Base-by-base conservation (phyloP, 2,329 filamentous ascomycete species). In the Talaromyces rugulosus region DNA sequence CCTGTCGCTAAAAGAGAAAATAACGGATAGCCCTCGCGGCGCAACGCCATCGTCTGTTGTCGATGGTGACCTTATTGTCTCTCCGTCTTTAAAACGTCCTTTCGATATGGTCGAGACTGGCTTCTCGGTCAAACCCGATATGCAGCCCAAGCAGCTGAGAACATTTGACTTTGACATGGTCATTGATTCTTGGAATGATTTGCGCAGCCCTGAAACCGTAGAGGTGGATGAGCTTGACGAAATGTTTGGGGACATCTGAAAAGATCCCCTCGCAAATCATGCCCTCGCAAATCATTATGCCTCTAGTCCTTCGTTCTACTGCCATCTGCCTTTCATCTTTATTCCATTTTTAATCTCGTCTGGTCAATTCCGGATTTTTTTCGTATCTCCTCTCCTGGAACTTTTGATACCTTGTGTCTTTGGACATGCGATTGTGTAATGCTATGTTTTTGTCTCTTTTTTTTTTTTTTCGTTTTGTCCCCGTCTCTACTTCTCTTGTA, bases 201-300 rank as follows among this genome's bases (percentile, higher is more conserved):
- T 86, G 70, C 82, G 83, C 72, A 92, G 88, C 72, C 92, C 93
- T 1, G 95, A 98, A 79, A 90, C 87, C 66, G 89, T 98, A 68
- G 92, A 96, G 74, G 85, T 98, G 56, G 92, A 96, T 54, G 95
- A 99, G 81, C 87, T 98, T 28, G 94, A 98, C 72, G 87, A 90
- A 69, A 85, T 97, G 74, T 85, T 97, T 70, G 88, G 90, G 72
- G 88, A 86, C 67, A 91, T 87, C 75, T 92, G 78, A 83, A 63
- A 59, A 62, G 50, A 53, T 4, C 30, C 30, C 27, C 28, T 30
- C 8, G 8, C 44, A 51, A 51, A 14, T 51, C 18, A 23, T 51
- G 36, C 16, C 23, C 23, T 23, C 23, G 23, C 23, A 47, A 18
- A 16, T 47, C 18, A 7, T 6, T 6, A 47, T 47, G 16, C 50